Evolutionary conservation across 2,329 filamentous ascomycete genomes (phyloP), one percentile per base, ranked within the genome.

Genomic region (Colletotrichum sansevieriae): DNA sequence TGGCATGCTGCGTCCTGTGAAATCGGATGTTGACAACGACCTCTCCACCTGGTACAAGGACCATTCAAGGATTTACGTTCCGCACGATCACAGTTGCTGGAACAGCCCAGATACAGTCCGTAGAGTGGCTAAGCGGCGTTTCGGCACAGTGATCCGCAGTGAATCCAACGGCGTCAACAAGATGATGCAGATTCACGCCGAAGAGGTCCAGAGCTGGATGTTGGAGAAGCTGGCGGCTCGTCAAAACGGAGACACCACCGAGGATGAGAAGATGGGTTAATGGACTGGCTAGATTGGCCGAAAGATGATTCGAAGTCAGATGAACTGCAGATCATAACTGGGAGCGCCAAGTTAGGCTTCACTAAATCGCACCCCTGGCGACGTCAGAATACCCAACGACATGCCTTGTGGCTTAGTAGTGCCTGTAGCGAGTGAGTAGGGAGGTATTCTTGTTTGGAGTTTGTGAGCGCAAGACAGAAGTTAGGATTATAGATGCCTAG

Each of bases 41-140:
- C 84, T 95, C 1, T 91, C 90, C 1, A 83, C 84, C 25, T 98
- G 95, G 95, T 98, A 97, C 80, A 92, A 91, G 76, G 85, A 89
- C 73, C 90, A 94, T 78, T 96, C 93, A 0, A 86, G 88, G 3
- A 91, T 98, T 54, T 97, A 91, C 74, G 92, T 98, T 18, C 88
- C 91, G 2, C 82, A 85, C 29, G 85, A 91, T 68, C 95, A 98
- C 77, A 87, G 88, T 12, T 91, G 93, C 77, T 98, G 94, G 91
- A 83, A 79, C 70, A 88, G 91, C 65, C 84, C 85, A 37, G 88
- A 90, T 4, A 82, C 89, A 20, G 84, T 80, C 2, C 83, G 85
- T 70, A 90, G 88, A 74, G 86, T 91, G 0, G 79, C 83, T 55
- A 90, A 89, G 79, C 82, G 84, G 41, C 83, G 88, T 0, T 91